Conservation (phyloP, 208 protist species). For the Strigomonas galati region DNA sequence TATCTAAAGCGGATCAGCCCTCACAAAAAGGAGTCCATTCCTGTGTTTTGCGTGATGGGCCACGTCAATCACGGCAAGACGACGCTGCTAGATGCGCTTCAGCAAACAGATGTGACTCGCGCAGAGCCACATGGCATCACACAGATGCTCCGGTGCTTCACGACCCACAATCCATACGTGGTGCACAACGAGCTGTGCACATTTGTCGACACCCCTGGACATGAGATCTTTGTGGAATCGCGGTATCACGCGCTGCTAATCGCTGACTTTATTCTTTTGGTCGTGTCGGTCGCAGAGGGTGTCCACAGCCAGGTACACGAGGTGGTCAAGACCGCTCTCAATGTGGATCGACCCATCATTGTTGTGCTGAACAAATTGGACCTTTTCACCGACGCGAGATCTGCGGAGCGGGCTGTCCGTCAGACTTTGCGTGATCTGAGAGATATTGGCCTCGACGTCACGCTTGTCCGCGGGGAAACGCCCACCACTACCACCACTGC, state of each 20-base stretch:
- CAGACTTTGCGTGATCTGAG: constrained; percentile 43
- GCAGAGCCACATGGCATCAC: constrained; percentile 77
- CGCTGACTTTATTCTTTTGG: constrained; percentile 67
- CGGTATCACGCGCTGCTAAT: constrained; percentile 73
- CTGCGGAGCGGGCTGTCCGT: constrained; percentile 34
- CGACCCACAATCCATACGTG: constrained; percentile 15
- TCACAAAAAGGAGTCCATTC: constrained; percentile 40
- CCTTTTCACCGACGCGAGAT: constrained; percentile 55
- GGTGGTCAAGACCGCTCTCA: constrained; percentile 79
- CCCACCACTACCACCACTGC: neutral
- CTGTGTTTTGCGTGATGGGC: constrained; percentile 76
- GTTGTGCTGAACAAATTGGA: constrained; percentile 90
- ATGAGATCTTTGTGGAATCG: constrained; percentile 77
- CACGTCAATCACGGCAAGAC: constrained; percentile 91
- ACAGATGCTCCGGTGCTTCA: constrained; percentile 77
- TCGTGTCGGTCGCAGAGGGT: constrained; percentile 80
- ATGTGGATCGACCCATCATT: constrained; percentile 80
- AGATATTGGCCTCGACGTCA: constrained; percentile 66
- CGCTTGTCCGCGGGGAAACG: constrained; percentile 31
- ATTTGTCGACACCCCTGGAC: constrained; percentile 89
- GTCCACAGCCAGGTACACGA: constrained; percentile 85
- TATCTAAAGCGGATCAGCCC: constrained; percentile 50
- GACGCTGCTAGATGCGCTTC: constrained; percentile 77
- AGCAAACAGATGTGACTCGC: constrained; percentile 35
- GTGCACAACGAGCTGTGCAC: constrained; percentile 40